Evolutionary conservation across 202 grass and related monocot genomes (phyloP).

Genomic region (Dendrocalamus latiflorus): DNA sequence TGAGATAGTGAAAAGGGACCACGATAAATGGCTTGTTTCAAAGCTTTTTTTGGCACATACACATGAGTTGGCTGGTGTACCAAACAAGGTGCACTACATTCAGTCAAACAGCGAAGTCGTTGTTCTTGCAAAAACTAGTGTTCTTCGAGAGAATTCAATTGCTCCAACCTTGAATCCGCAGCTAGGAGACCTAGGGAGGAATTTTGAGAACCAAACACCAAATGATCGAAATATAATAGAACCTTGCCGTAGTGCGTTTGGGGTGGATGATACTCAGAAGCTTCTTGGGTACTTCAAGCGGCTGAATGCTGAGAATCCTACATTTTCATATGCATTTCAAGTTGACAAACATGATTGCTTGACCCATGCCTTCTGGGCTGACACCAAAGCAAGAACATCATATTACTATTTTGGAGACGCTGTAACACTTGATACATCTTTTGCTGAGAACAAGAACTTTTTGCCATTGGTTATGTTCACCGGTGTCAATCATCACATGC

Average conservation of each 20-base stretch:
- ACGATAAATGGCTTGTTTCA: conserved; percentile 61
- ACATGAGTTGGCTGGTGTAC: conserved; percentile 53
- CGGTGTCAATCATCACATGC: conserved; percentile 58
- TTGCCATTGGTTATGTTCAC: conserved; percentile 56
- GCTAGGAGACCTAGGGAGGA: conserved; percentile 18
- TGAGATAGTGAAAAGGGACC: conserved; percentile 60
- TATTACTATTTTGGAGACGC: conserved; percentile 66
- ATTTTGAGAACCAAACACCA: conserved; percentile 9
- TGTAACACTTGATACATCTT: conserved; percentile 53
- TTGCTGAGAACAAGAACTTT: conserved; percentile 44
- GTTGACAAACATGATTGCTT: conserved; percentile 67
- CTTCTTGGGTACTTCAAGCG: conserved; percentile 59
- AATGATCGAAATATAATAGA: conserved; percentile 34
- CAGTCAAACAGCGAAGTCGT: conserved; percentile 58
- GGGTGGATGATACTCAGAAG: conserved; percentile 54
- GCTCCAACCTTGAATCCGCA: conserved; percentile 6
- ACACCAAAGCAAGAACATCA: conserved; percentile 51
- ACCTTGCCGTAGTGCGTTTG: conserved; percentile 23
- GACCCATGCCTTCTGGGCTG: conserved; percentile 56
- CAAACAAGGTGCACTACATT: conserved; percentile 66
- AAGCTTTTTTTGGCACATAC: conserved; percentile 63
- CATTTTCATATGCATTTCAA: conserved; percentile 64
- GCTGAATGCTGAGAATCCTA: conserved; percentile 54
- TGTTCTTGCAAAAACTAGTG: conserved; percentile 54
- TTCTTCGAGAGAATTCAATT: conserved; percentile 35